Evolutionary conservation across 306 rosid genomes (phyloP).

Genomic region (Castanospermum australe): DNA sequence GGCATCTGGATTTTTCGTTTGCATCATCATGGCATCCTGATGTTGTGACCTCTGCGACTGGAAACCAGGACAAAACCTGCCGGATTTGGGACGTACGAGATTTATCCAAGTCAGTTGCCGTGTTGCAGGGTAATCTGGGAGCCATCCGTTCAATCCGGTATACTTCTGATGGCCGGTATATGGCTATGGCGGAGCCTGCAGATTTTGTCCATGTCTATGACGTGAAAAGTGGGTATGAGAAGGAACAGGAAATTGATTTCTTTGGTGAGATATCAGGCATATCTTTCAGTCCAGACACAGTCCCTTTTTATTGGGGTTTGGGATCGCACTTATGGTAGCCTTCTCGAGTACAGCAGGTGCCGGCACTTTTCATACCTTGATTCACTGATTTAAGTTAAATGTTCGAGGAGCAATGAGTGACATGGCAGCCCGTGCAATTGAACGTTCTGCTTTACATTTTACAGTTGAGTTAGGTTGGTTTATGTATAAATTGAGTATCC

Average conservation of each 20-base stretch:
- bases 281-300: slow-evolving; percentile 89
- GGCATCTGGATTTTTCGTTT: slow-evolving; percentile 82
- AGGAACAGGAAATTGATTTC: slow-evolving; percentile 79
- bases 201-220: slow-evolving; percentile 83
- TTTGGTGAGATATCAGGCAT: slow-evolving; percentile 85
- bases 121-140: slow-evolving; percentile 78
- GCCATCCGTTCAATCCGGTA: slow-evolving; percentile 73
- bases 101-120: slow-evolving; percentile 66
- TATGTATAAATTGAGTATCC: slow-evolving; percentile 44
- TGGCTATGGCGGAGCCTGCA: slow-evolving; percentile 86
- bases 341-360: slow-evolving; percentile 66
- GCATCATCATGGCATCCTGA: slow-evolving; percentile 86
- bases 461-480: slow-evolving; percentile 31
- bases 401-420: slow-evolving; percentile 25
- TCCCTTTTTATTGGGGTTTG: slow-evolving; percentile 77
- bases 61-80: slow-evolving; percentile 90
- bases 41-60: slow-evolving; percentile 74
- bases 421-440: slow-evolving; percentile 30
- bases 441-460: slow-evolving; percentile 20
- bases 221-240: slow-evolving; percentile 60
- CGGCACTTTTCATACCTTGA: slow-evolving; percentile 56
- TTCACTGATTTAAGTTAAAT: slow-evolving; percentile 25
- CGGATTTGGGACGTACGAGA: slow-evolving; percentile 80
- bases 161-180: slow-evolving; percentile 63
- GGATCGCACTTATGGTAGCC: slow-evolving; percentile 88